These are phyloP conservation scores for Pyropia haitanensis DNA, from an alignment of 23 red algal species.

Conservation along the genomic window DNA sequence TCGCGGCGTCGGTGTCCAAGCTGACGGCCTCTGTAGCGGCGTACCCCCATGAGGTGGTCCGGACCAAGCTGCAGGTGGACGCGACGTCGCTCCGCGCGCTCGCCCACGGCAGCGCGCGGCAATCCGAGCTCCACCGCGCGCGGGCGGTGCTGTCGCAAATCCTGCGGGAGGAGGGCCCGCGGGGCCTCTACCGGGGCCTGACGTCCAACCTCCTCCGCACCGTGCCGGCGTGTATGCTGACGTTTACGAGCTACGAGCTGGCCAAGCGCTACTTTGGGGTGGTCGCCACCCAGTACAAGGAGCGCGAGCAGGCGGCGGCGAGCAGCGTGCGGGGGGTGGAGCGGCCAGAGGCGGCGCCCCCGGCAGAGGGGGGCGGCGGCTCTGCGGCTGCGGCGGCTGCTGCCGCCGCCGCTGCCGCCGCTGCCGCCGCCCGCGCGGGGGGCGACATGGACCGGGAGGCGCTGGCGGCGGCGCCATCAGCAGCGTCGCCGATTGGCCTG, in stretches of 20 bases:
- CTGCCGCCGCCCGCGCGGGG: no score
- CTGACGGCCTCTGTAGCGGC: slow-evolving; percentile 65
- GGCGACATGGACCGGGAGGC: no score
- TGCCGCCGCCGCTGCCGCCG: no score
- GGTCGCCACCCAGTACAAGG: no score
- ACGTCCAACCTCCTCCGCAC: slow-evolving; percentile 71
- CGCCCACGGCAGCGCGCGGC: no score
- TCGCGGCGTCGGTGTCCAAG: slow-evolving; percentile 75
- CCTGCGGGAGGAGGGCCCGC: slow-evolving; percentile 37
- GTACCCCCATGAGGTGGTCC: slow-evolving; percentile 90
- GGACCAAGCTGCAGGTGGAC: slow-evolving; percentile 70
- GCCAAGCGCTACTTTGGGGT: slow-evolving; percentile 32
- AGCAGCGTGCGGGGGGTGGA: no score
- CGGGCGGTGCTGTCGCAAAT: slow-evolving; percentile 36
- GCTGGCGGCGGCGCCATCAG: no score
- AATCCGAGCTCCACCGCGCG: neutral
- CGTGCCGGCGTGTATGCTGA: slow-evolving; percentile 80
- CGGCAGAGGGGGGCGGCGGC: no score
- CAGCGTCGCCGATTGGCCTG: no score
- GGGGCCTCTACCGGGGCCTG: slow-evolving; percentile 84
- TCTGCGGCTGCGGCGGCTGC: no score
- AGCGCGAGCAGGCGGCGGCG: no score
- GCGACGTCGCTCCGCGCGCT: neutral
- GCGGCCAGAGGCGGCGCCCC: no score
- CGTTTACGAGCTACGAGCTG: slow-evolving; percentile 85